Base-by-base conservation (phyloP, 345 rosid genomes). In the Sisymbrium altissimum region DNA sequence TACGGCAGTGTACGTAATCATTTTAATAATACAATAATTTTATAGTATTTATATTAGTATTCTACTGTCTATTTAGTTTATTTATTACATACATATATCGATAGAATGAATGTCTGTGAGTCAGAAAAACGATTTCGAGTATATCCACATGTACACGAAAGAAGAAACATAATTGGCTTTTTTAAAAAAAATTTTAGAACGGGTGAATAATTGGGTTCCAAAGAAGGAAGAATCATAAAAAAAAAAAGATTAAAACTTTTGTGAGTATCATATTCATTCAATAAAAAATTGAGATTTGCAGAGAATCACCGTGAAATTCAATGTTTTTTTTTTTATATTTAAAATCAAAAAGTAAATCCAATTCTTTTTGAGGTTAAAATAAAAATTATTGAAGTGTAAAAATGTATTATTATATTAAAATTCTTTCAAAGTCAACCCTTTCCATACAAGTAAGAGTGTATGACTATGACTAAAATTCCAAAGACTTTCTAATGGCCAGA, bases 401-500 rank as follows among this genome's bases (percentile, higher is more conserved):
- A 27, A 11, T 9, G 25, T 11, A 50, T 12, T 21, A 4, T 6
- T 52, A 25, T 52, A 2, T 32, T 23, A 12, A 25, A 23, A 25
- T 23, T 15, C 0, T 14, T 54, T 54, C 12, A 54, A 59, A 64
- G 64, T 73, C 55, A 21, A 43, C 64, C 21, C 17, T 21, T 64
- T 54, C 14, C 14, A 25, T 9, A 43, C 64, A 64, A 72, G 69
- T 33, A 40, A 43, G 64, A 64, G 38, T 64, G 54, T 68, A 45
- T 57, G 70, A 72, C 49, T 44, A 73, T 35, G 77, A 64, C 58
- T 49, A 56, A 55, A 64, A 32, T n/a, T 14, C 39, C 27, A 44
- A 39, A 73, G 39, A 43, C 71, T 32, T 40, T 53, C 9, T 40
- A 52, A 23, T 29, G 35, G 69, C 49, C 30, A 19, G 23, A 59